These are phyloP conservation scores for Pseudonitzschia pungens DNA, from an alignment of 108 stramenopile species.

Conservation along the genomic window DNA sequence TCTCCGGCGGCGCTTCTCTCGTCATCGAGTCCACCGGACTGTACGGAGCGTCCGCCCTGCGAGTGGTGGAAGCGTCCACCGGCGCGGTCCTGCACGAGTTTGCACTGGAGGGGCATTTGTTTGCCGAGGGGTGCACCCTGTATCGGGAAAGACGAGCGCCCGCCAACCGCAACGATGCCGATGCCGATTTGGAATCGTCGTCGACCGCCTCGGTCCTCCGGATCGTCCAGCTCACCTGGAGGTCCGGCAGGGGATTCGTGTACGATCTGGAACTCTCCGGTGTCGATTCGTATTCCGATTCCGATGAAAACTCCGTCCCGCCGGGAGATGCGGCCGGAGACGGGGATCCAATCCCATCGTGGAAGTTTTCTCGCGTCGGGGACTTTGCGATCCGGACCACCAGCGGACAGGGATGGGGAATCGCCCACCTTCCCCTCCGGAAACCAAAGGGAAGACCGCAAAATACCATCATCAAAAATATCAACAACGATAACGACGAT, in stretches of 20 bases:
- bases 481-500: no score
- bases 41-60: slow-evolving; percentile 60
- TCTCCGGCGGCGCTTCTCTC: no score
- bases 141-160: slow-evolving; percentile 1
- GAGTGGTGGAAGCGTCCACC: slow-evolving; percentile 60
- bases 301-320: no score
- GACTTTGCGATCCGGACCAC: slow-evolving; percentile 50
- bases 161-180: neutral
- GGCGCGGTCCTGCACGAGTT: slow-evolving; percentile 42
- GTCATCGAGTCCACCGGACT: slow-evolving; percentile 61
- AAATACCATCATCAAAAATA: no score
- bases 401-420: slow-evolving; percentile 77
- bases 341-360: no score
- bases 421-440: slow-evolving; percentile 57
- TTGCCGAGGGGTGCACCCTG: slow-evolving; percentile 78
- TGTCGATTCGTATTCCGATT: no score
- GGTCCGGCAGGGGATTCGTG: slow-evolving; percentile 60
- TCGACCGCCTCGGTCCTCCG: neutral
- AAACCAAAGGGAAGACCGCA: no score
- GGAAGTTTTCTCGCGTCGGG: slow-evolving; percentile 20
- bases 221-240: slow-evolving; percentile 73
- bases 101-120: slow-evolving; percentile 41
- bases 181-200: no score
- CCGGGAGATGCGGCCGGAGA: neutral
- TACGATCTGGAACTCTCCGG: slow-evolving; percentile 60